Percentiles rank a stretch among this genome's conserved stretches.
phyloP scores from a whole-genome alignment of 768 basidiomycete genomes.

The Dacryopinax primogenitus region DNA sequence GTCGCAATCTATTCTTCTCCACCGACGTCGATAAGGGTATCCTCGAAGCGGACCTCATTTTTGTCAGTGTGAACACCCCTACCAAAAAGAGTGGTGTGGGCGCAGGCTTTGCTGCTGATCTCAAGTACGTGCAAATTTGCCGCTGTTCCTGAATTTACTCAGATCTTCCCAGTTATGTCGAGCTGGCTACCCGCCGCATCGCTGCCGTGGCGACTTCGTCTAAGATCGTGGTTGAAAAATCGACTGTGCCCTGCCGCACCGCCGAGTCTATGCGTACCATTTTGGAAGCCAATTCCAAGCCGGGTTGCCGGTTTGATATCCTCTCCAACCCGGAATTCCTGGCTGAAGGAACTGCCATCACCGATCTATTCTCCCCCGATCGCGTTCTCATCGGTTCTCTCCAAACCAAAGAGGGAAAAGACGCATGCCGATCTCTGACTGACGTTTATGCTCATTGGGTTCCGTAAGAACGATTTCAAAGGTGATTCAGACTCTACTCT shows the following conservation, averaged over 20 bases:
- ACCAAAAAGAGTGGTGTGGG: constrained; percentile 98
- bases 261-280: constrained; percentile 99
- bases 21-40: constrained; percentile 90
- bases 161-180: constrained; percentile 62
- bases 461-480: constrained; percentile 42
- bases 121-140: constrained; percentile 56
- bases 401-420: constrained; percentile 70
- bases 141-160: constrained; percentile 4
- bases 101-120: constrained; percentile 94
- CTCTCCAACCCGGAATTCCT: constrained; percentile 99
- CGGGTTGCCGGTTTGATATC: constrained; percentile 86
- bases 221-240: constrained; percentile 99
- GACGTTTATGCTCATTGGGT: constrained; percentile 96
- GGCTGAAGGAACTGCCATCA: constrained; percentile 93
- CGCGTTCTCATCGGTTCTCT: constrained; percentile 96
- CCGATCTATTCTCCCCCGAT: constrained; percentile 78
- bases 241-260: constrained; percentile 95
- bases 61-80: constrained; percentile 96
- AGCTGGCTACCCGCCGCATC: constrained; percentile 91
- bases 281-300: constrained; percentile 93
- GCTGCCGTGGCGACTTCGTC: constrained; percentile 77
- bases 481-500: constrained; percentile 12
- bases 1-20: constrained; percentile 93
- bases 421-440: constrained; percentile 61
- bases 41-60: constrained; percentile 90